Base-by-base conservation (phyloP, 1,139 yeast genomes). In the Suhomyces terraborum region DNA sequence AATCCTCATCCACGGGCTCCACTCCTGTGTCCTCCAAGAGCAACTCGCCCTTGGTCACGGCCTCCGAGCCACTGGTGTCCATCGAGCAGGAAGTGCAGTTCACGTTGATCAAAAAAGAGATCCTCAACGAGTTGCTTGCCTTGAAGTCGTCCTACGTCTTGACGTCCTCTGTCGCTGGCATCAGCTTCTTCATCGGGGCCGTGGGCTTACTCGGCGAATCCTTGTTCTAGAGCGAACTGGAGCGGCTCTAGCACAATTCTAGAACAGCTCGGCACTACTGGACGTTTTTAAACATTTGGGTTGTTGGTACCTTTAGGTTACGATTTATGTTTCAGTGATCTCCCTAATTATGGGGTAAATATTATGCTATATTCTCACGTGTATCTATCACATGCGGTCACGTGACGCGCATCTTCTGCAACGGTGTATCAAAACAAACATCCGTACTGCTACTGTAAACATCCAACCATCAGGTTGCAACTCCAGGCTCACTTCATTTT, bases 131-230 rank as follows among this genome's bases (percentile, higher is more conserved):
- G 40, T 66, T 75, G 48, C 52, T 58, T 28, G 43, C 48, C 6
- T 52, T 76, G 35, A 56, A 56, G 42, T 42, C 54, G 1, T 63
- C 66, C 14, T 73, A 72, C 52, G 38, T 56, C 13, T 50, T 61
- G 23, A 70, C 77, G 3, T 60, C 71, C 8, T 59, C 62, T n/a
- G 59, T 75, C 35, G 56, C 74, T 4, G 77, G 73, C 13, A 51
- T 64, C 13, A 69, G 77, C 7, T 71, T 75, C 42, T 50, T 66
- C 9, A 56, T 79, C 40, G 68, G 77, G 18, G 46, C 65, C 7
- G 53, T 79, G 43, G 84, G 84, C 8, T 65, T 74, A 41, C 46
- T 72, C 38, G 84, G 84, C 16, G 84, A 78, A 51, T 61, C 52
- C 42, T 64, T 56, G 45, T 55, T 61, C 41, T 54, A 61, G 43